These are phyloP conservation scores for Ricinus communis DNA, from an alignment of 345 rosid genomes.

Conservation along the genomic window DNA sequence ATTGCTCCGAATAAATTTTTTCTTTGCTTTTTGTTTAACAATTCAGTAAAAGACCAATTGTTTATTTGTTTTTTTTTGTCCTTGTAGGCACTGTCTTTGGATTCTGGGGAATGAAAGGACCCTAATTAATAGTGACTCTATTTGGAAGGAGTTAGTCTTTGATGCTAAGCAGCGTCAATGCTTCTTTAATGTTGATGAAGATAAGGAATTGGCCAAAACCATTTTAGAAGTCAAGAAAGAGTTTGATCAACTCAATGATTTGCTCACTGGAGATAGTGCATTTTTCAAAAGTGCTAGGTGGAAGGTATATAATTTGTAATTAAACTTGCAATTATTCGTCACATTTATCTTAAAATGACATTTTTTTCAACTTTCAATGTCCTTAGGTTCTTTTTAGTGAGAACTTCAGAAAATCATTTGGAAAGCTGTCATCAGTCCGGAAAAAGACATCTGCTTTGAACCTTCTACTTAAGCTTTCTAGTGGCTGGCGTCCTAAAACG, in stretches of 20 bases:
- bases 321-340: background rate
- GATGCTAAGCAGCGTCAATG: slow-evolving; percentile 45
- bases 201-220: slow-evolving; percentile 34
- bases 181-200: slow-evolving; percentile 46
- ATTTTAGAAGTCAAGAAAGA: slow-evolving; percentile 41
- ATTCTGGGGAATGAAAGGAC: slow-evolving; percentile 50
- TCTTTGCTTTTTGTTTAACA: background rate
- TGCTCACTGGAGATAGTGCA: slow-evolving; percentile 32
- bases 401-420: slow-evolving; percentile 46
- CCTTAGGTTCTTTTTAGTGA: slow-evolving; percentile 54
- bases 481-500: slow-evolving; percentile 56
- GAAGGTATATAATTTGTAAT: slow-evolving; percentile 38
- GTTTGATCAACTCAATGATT: slow-evolving; percentile 39
- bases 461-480: slow-evolving; percentile 37
- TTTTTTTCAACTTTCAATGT: background rate
- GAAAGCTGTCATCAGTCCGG: slow-evolving; percentile 32
- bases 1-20: background rate
- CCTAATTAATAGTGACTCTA: slow-evolving; percentile 30
- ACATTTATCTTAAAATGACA: background rate
- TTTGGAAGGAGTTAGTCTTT: slow-evolving; percentile 35
- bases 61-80: background rate
- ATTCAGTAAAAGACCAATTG: background rate
- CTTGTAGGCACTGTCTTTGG: slow-evolving; percentile 51
- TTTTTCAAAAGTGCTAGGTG: slow-evolving; percentile 43
- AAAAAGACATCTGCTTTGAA: slow-evolving; percentile 29